Conservation (phyloP, 2,329 filamentous ascomycete species). For the Fonsecaea monophora region DNA sequence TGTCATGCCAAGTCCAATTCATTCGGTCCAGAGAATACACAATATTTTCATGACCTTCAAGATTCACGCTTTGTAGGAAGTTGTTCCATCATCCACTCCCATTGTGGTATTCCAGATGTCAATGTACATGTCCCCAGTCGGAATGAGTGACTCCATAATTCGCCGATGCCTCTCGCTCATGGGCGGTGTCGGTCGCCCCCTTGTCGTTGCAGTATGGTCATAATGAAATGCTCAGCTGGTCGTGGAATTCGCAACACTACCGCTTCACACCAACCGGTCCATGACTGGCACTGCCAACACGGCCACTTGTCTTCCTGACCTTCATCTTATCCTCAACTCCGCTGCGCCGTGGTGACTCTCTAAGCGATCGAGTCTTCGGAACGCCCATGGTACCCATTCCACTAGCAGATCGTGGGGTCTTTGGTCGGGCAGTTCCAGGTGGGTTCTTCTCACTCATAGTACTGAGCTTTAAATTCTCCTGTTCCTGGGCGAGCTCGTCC, state of each 20-base stretch:
- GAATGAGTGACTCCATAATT: slow-evolving; percentile 11
- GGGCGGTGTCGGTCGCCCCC: slow-evolving; percentile 2
- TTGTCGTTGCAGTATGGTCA: slow-evolving; percentile 8
- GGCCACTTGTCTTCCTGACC: slow-evolving; percentile 56
- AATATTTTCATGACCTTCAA: slow-evolving; percentile 11
- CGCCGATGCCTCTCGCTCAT: slow-evolving; percentile 3
- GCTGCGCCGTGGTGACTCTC: slow-evolving; percentile 39
- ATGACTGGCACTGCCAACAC: slow-evolving; percentile 50
- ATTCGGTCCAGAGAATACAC: slow-evolving; percentile 4
- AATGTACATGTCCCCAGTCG: slow-evolving; percentile 17
- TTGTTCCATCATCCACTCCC: slow-evolving; percentile 12
- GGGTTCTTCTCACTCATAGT: slow-evolving; percentile 30
- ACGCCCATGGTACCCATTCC: slow-evolving; percentile 39
- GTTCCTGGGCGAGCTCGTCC: slow-evolving; percentile 40
- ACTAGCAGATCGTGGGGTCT: slow-evolving; percentile 35
- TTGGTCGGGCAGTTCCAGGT: slow-evolving; percentile 24
- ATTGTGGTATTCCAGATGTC: slow-evolving; percentile 13
- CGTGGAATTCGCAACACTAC: slow-evolving; percentile 22
- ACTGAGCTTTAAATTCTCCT: slow-evolving; percentile 39
- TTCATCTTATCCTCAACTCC: slow-evolving; percentile 41
- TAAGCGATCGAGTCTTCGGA: slow-evolving; percentile 37
- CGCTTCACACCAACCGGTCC: slow-evolving; percentile 34
- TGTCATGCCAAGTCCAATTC: slow-evolving; percentile 19
- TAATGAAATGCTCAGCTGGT: slow-evolving; percentile 14
- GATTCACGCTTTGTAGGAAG: slow-evolving; percentile 1